Conservation (phyloP, 192 early-diverging fungal species). For the Gamsiella multidivaricata region DNA sequence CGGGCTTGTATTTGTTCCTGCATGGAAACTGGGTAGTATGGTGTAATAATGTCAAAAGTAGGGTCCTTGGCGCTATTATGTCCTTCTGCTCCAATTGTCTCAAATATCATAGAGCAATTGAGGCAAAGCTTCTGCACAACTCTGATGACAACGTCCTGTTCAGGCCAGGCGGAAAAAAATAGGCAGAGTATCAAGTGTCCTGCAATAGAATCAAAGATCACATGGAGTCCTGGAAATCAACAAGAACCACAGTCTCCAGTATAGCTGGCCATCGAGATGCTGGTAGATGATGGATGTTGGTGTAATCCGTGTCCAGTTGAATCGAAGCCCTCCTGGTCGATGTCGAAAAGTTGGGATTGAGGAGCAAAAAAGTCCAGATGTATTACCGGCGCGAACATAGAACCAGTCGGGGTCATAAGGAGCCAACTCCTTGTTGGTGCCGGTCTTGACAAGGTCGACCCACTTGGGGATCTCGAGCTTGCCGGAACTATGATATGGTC, state of each 20-base stretch:
- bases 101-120: too few species aligned
- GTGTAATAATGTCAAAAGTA: too few species aligned
- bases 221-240: neutral
- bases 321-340: neutral
- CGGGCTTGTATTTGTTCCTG: too few species aligned
- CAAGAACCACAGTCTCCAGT: neutral
- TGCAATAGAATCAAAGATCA: too few species aligned
- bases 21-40: too few species aligned
- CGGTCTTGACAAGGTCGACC: conserved; percentile 99
- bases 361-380: neutral
- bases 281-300: conserved; percentile 2
- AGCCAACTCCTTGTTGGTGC: conserved; percentile 93
- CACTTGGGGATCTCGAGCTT: conserved; percentile 99
- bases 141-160: too few species aligned
- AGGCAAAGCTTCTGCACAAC: too few species aligned
- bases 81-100: too few species aligned
- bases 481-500: conserved; percentile 87
- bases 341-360: neutral
- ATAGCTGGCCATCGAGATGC: neutral
- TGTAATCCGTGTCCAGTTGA: conserved; percentile 7
- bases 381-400: conserved; percentile 92
- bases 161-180: too few species aligned
- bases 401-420: conserved; percentile 99
- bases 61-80: too few species aligned
- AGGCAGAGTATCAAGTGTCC: too few species aligned